phyloP scores from a whole-genome alignment of 257 asterid species.

The Gentiana dahurica region DNA sequence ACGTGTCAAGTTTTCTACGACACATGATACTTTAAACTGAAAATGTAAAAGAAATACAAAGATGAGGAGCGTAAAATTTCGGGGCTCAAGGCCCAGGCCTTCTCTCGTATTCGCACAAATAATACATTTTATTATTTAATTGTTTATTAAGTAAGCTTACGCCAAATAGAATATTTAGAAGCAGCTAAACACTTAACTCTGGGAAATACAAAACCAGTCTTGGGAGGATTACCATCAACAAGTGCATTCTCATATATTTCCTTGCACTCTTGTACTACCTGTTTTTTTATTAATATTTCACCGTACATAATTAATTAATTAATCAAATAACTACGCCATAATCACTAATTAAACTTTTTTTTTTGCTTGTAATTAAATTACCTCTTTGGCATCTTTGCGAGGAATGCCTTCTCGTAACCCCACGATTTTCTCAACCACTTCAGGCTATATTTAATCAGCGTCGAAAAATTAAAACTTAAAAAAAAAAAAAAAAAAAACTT shows the following conservation, averaged over 20 bases:
- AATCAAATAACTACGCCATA: too few species aligned
- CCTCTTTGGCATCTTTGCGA: slow-evolving; percentile 97
- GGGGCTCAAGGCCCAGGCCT: too few species aligned
- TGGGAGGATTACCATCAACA: slow-evolving; percentile 84
- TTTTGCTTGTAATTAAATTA: slow-evolving; percentile 6
- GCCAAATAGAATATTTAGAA: slow-evolving; percentile 55
- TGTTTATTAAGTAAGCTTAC: slow-evolving; percentile 59
- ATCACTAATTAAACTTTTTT: too few species aligned
- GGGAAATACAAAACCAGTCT: slow-evolving; percentile 79
- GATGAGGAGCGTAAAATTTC: too few species aligned
- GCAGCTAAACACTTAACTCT: slow-evolving; percentile 56
- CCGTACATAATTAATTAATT: too few species aligned
- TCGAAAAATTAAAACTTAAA: neutral
- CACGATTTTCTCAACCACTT: slow-evolving; percentile 88
- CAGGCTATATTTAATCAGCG: slow-evolving; percentile 45
- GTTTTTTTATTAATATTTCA: slow-evolving; percentile 6
- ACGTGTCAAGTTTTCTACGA: too few species aligned
- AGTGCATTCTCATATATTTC: slow-evolving; percentile 69
- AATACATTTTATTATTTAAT: too few species aligned
- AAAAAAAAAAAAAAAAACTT: too few species aligned
- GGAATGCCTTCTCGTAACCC: slow-evolving; percentile 94
- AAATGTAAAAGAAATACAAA: too few species aligned
- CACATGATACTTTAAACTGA: too few species aligned
- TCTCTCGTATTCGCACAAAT: too few species aligned
- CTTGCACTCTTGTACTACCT: slow-evolving; percentile 87